phyloP scores from a whole-genome alignment of 306 rosid genomes.

The Fragaria vesca region DNA sequence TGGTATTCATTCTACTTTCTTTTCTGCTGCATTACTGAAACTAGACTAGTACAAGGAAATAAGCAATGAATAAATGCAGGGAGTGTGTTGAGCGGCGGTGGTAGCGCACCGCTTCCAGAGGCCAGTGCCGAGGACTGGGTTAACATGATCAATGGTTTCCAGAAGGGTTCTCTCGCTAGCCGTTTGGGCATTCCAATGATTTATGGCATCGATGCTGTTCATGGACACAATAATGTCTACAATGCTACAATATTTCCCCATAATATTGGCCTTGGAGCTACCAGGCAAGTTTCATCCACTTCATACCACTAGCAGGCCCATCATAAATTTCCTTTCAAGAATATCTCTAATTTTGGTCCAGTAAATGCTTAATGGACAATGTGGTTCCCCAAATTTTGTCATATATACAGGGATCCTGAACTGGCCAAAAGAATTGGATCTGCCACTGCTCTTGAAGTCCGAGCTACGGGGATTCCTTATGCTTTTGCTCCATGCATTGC shows the following conservation, averaged over 20 bases:
- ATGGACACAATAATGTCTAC: slow-evolving; percentile 92
- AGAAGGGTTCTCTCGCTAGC: slow-evolving; percentile 71
- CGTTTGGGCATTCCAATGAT: slow-evolving; percentile 96
- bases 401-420: slow-evolving; percentile 60
- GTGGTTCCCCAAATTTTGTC: slow-evolving; percentile 17
- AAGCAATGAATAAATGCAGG: slow-evolving; percentile 37
- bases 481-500: slow-evolving; percentile 96
- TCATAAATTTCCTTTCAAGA: neutral
- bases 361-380: neutral
- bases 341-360: neutral
- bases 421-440: slow-evolving; percentile 69
- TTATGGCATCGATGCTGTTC: slow-evolving; percentile 97
- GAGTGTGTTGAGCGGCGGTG: slow-evolving; percentile 96
- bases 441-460: slow-evolving; percentile 92
- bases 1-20: slow-evolving; percentile 32
- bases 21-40: neutral
- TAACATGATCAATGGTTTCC: slow-evolving; percentile 80
- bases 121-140: slow-evolving; percentile 93
- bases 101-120: slow-evolving; percentile 81
- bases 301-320: no score
- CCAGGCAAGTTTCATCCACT: slow-evolving; percentile 54
- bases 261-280: slow-evolving; percentile 91
- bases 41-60: neutral
- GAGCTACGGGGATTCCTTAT: slow-evolving; percentile 94
- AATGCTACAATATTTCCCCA: slow-evolving; percentile 90